Conservation (phyloP, 2,329 filamentous ascomycete genomes). For the Drechslerella coelobrocha region DNA sequence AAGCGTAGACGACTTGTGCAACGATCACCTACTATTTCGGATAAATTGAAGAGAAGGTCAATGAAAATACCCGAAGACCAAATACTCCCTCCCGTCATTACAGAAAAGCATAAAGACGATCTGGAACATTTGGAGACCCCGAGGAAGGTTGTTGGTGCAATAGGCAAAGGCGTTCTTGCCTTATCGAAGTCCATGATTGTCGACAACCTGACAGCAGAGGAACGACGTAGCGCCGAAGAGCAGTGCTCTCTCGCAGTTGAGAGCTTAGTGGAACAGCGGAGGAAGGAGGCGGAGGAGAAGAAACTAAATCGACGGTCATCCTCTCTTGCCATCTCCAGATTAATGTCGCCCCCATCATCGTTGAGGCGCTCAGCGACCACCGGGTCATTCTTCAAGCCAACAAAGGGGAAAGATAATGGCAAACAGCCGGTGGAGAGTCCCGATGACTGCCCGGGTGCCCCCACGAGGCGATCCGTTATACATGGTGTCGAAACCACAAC, state of each 20-base stretch:
- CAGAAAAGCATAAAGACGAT: slow-evolving; percentile 38
- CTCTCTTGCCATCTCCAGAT: slow-evolving; percentile 6
- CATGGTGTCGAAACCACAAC: slow-evolving; percentile 53
- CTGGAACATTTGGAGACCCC: slow-evolving; percentile 41
- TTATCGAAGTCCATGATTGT: slow-evolving; percentile 48
- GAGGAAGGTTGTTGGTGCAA: slow-evolving; percentile 52
- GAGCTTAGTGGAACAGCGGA: slow-evolving; percentile 16
- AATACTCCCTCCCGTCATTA: slow-evolving; percentile 21
- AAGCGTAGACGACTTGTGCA: slow-evolving; percentile 34
- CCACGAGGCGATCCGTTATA: slow-evolving; percentile 38
- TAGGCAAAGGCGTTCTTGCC: slow-evolving; percentile 52
- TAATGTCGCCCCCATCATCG: slow-evolving; percentile 4
- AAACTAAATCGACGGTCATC: slow-evolving; percentile 29
- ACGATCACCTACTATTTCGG: slow-evolving; percentile 26
- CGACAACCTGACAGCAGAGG: slow-evolving; percentile 38
- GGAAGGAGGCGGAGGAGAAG: slow-evolving; percentile 32
- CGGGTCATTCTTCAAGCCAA: slow-evolving; percentile 40
- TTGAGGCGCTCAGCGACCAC: slow-evolving; percentile 34
- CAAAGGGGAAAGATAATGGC: slow-evolving; percentile 12
- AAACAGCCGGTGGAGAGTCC: background rate
- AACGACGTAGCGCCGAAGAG: slow-evolving; percentile 36
- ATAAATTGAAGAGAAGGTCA: slow-evolving; percentile 45
- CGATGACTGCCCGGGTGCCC: slow-evolving; percentile 9
- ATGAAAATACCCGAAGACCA: slow-evolving; percentile 10
- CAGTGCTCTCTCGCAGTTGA: slow-evolving; percentile 17